These are phyloP conservation scores for Xylaria sp. DNA, from an alignment of 2,329 filamentous ascomycete genomes.

Conservation along the genomic window DNA sequence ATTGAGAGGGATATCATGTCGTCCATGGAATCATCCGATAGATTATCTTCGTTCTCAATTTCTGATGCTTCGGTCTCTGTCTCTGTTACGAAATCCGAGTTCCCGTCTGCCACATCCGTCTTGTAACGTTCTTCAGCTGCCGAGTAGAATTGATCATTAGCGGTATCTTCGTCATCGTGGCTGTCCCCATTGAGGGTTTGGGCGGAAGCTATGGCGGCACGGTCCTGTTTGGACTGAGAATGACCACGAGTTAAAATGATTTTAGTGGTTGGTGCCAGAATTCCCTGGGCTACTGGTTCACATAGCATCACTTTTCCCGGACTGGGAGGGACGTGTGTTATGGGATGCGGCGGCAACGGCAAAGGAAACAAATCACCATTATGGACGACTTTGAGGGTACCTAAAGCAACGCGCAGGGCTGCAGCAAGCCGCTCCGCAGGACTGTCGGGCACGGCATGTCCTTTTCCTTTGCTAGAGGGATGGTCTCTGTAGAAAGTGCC, in stretches of 20 bases:
- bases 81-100: constrained; percentile 69
- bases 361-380: constrained; percentile 82
- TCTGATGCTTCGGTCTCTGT: constrained; percentile 72
- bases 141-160: constrained; percentile 92
- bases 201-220: constrained; percentile 59
- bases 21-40: constrained; percentile 92
- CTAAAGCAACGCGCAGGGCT: constrained; percentile 79
- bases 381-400: constrained; percentile 80
- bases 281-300: constrained; percentile 91
- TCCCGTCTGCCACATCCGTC: constrained; percentile 68
- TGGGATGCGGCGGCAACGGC: constrained; percentile 83
- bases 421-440: constrained; percentile 69
- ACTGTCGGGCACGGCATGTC: constrained; percentile 47
- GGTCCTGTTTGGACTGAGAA: constrained; percentile 65
- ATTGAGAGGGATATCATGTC: constrained; percentile 92
- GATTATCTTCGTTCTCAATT: constrained; percentile 74
- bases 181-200: constrained; percentile 68
- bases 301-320: constrained; percentile 92
- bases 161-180: constrained; percentile 81
- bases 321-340: constrained; percentile 85
- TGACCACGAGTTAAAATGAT: constrained; percentile 80
- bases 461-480: constrained; percentile 53
- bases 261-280: constrained; percentile 80
- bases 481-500: constrained; percentile 80
- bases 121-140: constrained; percentile 82